These are phyloP conservation scores for Schoenoplectus triqueter DNA, from an alignment of 202 grass and related monocot species.

Conservation along the genomic window DNA sequence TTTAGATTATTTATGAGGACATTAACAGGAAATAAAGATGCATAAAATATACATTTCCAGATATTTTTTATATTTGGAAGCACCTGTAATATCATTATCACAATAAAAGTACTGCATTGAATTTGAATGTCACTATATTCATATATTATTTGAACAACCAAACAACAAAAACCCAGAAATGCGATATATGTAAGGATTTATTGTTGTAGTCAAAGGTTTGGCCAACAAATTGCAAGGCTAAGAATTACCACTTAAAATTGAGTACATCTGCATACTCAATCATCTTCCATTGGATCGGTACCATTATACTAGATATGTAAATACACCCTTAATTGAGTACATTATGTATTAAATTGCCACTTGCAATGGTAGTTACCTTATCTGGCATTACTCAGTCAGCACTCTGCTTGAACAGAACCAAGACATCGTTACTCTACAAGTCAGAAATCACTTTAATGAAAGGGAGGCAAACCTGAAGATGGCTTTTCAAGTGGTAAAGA, in stretches of 20 bases:
- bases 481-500: constrained; percentile 87
- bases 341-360: background rate
- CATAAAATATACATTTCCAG: constrained; percentile 6
- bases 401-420: background rate
- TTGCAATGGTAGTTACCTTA: background rate
- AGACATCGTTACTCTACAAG: constrained; percentile 18
- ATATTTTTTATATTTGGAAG: background rate
- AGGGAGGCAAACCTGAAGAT: constrained; percentile 65
- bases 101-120: background rate
- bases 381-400: background rate
- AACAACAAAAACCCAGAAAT: background rate
- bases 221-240: constrained; percentile 10
- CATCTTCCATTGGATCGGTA: background rate
- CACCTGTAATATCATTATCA: background rate
- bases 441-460: background rate
- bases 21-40: constrained; percentile 15
- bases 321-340: background rate
- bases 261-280: background rate
- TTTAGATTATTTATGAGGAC: background rate
- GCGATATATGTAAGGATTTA: background rate
- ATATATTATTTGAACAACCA: background rate
- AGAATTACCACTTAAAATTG: background rate
- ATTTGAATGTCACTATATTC: constrained; percentile 1
- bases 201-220: background rate
- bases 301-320: background rate